Conservation (phyloP, 1,139 yeast genomes). For the Magnusiomyces clavatus region DNA sequence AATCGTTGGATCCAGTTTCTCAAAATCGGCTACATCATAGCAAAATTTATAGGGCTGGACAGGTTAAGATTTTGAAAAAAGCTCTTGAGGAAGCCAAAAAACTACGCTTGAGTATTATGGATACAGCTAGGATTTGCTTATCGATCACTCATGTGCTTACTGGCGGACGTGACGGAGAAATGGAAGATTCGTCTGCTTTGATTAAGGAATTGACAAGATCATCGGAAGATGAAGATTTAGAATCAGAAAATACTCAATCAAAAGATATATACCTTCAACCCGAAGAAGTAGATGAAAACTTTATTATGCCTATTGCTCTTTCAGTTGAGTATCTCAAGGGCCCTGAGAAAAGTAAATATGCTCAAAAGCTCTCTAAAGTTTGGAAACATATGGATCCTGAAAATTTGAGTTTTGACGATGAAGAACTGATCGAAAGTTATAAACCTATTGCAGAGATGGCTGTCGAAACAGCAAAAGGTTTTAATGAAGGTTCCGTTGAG, state of each 20-base stretch:
- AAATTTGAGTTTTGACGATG: too few species aligned
- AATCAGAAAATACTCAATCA: background rate
- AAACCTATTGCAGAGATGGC: too few species aligned
- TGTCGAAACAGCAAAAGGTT: too few species aligned
- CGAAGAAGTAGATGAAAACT: constrained; percentile 7
- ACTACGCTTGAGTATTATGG: background rate
- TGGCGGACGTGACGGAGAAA: background rate
- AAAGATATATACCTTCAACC: background rate
- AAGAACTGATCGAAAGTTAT: too few species aligned
- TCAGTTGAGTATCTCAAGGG: constrained; percentile 7
- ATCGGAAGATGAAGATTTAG: background rate
- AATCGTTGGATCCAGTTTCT: background rate
- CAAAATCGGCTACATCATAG: background rate
- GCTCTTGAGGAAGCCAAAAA: background rate
- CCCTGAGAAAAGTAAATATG: too few species aligned
- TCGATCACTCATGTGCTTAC: too few species aligned
- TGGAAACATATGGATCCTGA: too few species aligned
- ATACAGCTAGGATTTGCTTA: background rate
- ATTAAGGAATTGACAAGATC: background rate
- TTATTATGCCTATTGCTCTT: constrained; percentile 7
- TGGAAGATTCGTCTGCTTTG: background rate
- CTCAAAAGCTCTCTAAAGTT: too few species aligned
- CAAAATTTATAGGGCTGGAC: background rate
- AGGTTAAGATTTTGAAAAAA: constrained; percentile 1
- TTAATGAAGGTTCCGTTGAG: too few species aligned